Evolutionary conservation across 495 filamentous ascomycete species (phyloP).

Genomic region (Coniosporium apollinis): DNA sequence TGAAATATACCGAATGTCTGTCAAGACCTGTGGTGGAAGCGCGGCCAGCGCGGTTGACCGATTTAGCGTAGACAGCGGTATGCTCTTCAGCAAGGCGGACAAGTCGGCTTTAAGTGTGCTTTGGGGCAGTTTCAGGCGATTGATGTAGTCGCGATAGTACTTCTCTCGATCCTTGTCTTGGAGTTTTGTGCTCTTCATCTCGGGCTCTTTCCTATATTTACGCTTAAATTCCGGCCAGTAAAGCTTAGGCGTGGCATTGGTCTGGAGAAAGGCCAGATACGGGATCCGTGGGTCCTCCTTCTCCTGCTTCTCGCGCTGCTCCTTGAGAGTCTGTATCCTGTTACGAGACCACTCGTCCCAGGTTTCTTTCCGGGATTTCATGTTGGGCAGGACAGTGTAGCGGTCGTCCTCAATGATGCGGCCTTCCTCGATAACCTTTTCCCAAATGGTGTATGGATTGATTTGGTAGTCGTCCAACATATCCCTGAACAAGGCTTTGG

Average conservation of each 20-base stretch:
- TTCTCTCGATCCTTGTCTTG: slow-evolving; percentile 82
- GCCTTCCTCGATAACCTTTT: slow-evolving; percentile 68
- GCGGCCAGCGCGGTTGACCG: slow-evolving; percentile 41
- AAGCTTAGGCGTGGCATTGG: slow-evolving; percentile 69
- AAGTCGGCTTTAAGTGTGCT: slow-evolving; percentile 65
- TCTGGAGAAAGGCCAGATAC: slow-evolving; percentile 70
- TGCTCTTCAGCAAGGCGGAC: slow-evolving; percentile 52
- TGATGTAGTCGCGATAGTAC: slow-evolving; percentile 75
- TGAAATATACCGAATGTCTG: slow-evolving; percentile 70
- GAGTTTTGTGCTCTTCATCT: slow-evolving; percentile 62
- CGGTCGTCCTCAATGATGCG: slow-evolving; percentile 69
- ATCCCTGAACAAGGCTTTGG: slow-evolving; percentile 57
- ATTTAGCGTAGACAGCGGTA: slow-evolving; percentile 48
- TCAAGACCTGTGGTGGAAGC: slow-evolving; percentile 51
- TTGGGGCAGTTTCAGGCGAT: slow-evolving; percentile 56
- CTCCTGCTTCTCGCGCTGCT: slow-evolving; percentile 55
- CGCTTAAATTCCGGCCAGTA: slow-evolving; percentile 95
- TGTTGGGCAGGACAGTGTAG: slow-evolving; percentile 68
- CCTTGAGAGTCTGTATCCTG: slow-evolving; percentile 51
- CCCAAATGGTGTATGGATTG: slow-evolving; percentile 85
- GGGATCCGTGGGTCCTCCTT: slow-evolving; percentile 74
- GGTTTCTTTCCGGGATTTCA: slow-evolving; percentile 61
- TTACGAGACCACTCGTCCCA: slow-evolving; percentile 69
- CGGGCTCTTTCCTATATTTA: slow-evolving; percentile 65
- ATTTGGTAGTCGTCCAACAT: slow-evolving; percentile 66